Evolutionary conservation across 2,329 filamentous ascomycete species (phyloP).

Genomic region (Aquanectria penicillioides): DNA sequence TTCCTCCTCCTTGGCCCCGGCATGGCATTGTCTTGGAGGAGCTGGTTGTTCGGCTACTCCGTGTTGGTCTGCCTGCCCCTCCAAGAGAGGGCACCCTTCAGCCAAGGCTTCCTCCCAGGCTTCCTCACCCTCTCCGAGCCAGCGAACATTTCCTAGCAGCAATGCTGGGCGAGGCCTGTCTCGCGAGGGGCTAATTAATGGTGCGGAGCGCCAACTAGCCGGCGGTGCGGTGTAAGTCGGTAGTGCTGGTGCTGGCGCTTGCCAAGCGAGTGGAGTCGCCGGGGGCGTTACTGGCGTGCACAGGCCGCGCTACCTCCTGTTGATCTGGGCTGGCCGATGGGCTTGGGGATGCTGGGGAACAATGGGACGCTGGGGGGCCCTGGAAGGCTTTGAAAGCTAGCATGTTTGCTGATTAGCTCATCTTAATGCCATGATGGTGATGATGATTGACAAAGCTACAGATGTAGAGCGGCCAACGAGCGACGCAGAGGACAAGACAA

Average conservation of each 20-base stretch:
- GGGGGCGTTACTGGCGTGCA: neutral
- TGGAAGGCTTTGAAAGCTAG: too few relatives aligned
- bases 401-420: conserved; percentile 2
- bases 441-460: conserved; percentile 19
- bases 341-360: too few relatives aligned
- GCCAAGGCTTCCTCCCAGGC: neutral
- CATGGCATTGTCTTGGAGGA: conserved; percentile 1
- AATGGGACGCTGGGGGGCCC: conserved; percentile 1
- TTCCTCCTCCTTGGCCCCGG: neutral
- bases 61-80: too few relatives aligned
- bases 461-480: conserved; percentile 8
- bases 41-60: too few relatives aligned
- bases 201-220: neutral
- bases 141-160: neutral
- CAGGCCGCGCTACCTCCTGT: conserved; percentile 14
- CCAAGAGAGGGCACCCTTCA: neutral
- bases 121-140: neutral
- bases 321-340: conserved; percentile 20
- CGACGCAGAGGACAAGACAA: conserved; percentile 24
- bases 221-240: neutral
- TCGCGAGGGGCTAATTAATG: neutral
- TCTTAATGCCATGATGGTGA: conserved; percentile 10
- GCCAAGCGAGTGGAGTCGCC: conserved; percentile 9
- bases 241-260: neutral
- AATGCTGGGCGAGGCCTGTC: neutral